Evolutionary conservation across 441 rosid species (phyloP).

Genomic region (Syzygium malaccense): DNA sequence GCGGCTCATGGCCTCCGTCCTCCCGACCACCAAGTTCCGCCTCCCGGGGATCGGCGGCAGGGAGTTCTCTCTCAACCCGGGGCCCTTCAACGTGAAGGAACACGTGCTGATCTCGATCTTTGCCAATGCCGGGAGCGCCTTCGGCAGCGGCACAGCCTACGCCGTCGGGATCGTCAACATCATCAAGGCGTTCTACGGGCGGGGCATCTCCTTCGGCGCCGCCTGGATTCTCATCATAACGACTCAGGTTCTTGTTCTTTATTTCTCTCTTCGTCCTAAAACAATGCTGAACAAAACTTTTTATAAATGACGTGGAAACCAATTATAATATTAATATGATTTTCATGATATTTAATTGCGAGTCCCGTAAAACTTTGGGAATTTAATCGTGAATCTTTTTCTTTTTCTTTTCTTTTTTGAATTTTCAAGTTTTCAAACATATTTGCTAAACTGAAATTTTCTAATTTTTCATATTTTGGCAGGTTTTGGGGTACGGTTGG

Average conservation of each 20-base stretch:
- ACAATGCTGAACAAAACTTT: neutral
- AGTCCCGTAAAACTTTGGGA: neutral
- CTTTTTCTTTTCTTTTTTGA: neutral
- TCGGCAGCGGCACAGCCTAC: slow-evolving; percentile 70
- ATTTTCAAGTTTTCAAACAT: neutral
- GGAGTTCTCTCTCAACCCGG: slow-evolving; percentile 59
- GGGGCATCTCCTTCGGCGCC: slow-evolving; percentile 65
- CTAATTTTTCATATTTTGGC: neutral
- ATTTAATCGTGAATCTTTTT: neutral
- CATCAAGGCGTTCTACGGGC: slow-evolving; percentile 62
- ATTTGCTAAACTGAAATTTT: neutral
- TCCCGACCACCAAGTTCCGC: slow-evolving; percentile 50
- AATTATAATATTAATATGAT: neutral
- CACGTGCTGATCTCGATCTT: slow-evolving; percentile 79
- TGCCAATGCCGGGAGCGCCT: slow-evolving; percentile 86
- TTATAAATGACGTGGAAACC: neutral
- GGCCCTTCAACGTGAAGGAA: slow-evolving; percentile 82
- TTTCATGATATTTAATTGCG: neutral
- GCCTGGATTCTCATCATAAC: slow-evolving; percentile 81
- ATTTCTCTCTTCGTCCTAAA: neutral
- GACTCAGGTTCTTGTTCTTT: slow-evolving; percentile 48
- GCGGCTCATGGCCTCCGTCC: slow-evolving; percentile 50
- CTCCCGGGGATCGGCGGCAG: slow-evolving; percentile 48
- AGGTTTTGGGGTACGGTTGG: slow-evolving; percentile 66
- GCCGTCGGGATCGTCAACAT: slow-evolving; percentile 67